Conservation (phyloP, 1,139 yeast species). For the Spathaspora sp. region DNA sequence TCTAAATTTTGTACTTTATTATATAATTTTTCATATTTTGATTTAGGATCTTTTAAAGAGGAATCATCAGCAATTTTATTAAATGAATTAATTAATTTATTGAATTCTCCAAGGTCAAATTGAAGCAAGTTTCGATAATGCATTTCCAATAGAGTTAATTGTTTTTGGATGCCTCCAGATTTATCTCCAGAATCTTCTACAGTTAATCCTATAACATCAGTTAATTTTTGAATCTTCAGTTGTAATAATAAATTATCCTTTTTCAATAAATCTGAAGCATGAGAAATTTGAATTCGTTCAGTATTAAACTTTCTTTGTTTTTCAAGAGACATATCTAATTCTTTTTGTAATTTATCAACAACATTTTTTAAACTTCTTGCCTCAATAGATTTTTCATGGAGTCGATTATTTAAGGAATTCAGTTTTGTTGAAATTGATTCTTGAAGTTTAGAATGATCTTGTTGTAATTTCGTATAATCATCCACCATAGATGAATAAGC, state of each 20-base stretch:
- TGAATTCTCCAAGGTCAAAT: constrained; percentile 39
- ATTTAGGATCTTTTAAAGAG: constrained; percentile 57
- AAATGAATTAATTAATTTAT: constrained; percentile 46
- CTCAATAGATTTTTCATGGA: constrained; percentile 30
- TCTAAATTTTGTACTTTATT: constrained; percentile 18
- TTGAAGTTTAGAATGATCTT: constrained; percentile 23
- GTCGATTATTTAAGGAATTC: constrained; percentile 25
- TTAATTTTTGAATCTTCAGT: constrained; percentile 8
- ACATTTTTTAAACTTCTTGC: constrained; percentile 7
- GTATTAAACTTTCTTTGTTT: constrained; percentile 49
- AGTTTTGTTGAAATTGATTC: constrained; percentile 28
- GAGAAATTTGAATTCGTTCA: constrained; percentile 47
- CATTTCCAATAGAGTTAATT: constrained; percentile 28
- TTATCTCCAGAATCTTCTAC: constrained; percentile 19
- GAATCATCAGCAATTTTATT: constrained; percentile 57
- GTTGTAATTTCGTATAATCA: constrained; percentile 8
- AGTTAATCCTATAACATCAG: constrained; percentile 15
- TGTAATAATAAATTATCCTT: constrained; percentile 34
- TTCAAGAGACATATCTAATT: constrained; percentile 43
- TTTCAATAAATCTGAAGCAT: constrained; percentile 38
- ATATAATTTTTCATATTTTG: constrained; percentile 44
- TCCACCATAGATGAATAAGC: constrained; percentile 7
- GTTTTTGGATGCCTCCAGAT: constrained; percentile 14
- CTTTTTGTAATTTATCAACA: constrained; percentile 28
- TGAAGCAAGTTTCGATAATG: constrained; percentile 40